Percentiles rank a stretch among this genome's conserved stretches.
Conservation (phyloP, 2,329 filamentous ascomycete genomes). For the Cephalotrichum gorgonifer region DNA sequence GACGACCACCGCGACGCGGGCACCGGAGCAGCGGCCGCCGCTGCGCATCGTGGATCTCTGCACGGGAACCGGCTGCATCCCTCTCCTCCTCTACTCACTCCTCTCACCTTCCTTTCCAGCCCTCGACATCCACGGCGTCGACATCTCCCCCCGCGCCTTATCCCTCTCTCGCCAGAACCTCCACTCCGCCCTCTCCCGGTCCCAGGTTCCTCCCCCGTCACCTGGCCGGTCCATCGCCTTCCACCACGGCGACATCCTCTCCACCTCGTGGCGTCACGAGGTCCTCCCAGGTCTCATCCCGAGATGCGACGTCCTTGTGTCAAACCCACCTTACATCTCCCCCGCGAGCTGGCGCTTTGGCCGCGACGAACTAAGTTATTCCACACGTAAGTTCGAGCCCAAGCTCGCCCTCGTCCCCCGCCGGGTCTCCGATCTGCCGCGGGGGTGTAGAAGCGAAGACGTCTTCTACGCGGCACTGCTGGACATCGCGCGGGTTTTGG, state of each 20-base stretch:
- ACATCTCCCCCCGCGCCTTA: conserved; percentile 60
- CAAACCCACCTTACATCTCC: conserved; percentile 90
- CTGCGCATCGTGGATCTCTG: conserved; percentile 74
- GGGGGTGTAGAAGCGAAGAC: conserved; percentile 28
- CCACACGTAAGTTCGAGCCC: conserved; percentile 76
- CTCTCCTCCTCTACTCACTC: conserved; percentile 60
- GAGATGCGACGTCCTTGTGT: conserved; percentile 58
- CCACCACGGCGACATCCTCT: conserved; percentile 37
- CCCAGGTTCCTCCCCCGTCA: conserved; percentile 11
- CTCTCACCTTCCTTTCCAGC: conserved; percentile 30
- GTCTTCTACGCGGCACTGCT: conserved; percentile 61
- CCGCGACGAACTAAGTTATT: conserved; percentile 45
- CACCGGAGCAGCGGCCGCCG: conserved; percentile 5
- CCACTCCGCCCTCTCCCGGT: conserved; percentile 30
- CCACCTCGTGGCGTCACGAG: conserved; percentile 22
- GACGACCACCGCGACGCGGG: too few species aligned
- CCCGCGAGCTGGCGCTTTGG: conserved; percentile 28
- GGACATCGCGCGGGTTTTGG: conserved; percentile 35
- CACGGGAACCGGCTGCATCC: conserved; percentile 84
- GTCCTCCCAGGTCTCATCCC: conserved; percentile 9
- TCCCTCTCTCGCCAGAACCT: conserved; percentile 56
- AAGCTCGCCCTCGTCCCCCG: conserved; percentile 61
- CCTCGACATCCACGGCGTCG: conserved; percentile 56
- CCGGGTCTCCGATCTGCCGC: conserved; percentile 16
- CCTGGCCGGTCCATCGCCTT: conserved; percentile 29